A percentile compares a stretch with the other conserved stretches of the same genome.
phyloP scores from a whole-genome alignment of 2,329 filamentous ascomycete species.

The Neophaeococcomyces mojaviensis region DNA sequence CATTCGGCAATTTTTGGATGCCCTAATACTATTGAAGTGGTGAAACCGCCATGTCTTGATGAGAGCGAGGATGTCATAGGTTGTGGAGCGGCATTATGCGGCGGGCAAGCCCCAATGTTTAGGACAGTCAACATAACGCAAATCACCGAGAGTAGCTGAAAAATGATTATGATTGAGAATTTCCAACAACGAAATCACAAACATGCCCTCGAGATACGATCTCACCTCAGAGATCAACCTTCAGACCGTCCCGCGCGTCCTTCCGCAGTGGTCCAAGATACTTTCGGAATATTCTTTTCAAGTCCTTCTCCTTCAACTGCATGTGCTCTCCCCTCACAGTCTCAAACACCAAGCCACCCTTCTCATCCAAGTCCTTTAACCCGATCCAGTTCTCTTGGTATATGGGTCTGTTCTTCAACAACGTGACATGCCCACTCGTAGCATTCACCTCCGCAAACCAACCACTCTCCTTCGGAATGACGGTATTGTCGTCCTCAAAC shows the following conservation, averaged over 20 bases:
- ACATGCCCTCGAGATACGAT: no score
- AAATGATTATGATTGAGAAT: no score
- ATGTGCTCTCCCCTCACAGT: constrained; percentile 74
- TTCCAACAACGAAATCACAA: no score
- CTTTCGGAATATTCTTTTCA: constrained; percentile 57
- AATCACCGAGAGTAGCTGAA: no score
- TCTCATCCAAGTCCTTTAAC: constrained; percentile 67
- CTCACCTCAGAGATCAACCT: no score
- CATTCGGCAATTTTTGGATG: no score
- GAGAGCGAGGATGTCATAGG: no score
- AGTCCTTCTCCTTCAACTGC: constrained; percentile 59
- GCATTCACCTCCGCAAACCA: constrained; percentile 86
- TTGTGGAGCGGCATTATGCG: no score
- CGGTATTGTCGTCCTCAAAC: constrained; percentile 78
- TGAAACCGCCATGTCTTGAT: no score
- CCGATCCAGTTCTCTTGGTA: constrained; percentile 95
- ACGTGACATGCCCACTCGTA: constrained; percentile 52
- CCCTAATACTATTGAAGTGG: no score
- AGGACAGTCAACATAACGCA: no score
- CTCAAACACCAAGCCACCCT: constrained; percentile 69
- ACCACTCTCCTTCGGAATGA: constrained; percentile 79
- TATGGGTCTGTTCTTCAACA: constrained; percentile 60
- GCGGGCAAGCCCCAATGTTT: no score
- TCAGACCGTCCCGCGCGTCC: not conserved
- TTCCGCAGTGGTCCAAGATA: constrained; percentile 34